These are phyloP conservation scores for Wickerhamomyces rabaulensis DNA, from an alignment of 805 yeast species.

Conservation along the genomic window DNA sequence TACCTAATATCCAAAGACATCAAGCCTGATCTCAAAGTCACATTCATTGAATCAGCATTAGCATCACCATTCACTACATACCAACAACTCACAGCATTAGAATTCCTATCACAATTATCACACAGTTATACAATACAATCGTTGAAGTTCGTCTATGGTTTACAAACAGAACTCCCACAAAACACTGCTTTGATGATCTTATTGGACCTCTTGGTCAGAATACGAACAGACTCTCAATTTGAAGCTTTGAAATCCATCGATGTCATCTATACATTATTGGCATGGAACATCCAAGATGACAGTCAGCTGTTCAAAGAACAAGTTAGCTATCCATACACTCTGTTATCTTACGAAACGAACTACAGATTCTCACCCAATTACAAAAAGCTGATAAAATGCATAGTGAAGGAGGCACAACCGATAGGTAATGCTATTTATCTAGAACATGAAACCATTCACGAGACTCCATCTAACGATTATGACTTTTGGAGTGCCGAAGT, in stretches of 20 bases:
- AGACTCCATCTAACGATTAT: conserved; percentile 3
- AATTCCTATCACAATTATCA: conserved; percentile 3
- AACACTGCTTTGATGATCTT: conserved; percentile 4
- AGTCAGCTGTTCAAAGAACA: conserved; percentile 1
- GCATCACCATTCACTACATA: conserved; percentile 10
- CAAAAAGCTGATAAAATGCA: conserved; percentile 7
- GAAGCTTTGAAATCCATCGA: not conserved
- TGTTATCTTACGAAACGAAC: conserved; percentile 12
- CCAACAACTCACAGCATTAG: not conserved
- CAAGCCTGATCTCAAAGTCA: not conserved
- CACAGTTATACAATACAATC: conserved; percentile 1
- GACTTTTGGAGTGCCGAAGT: conserved; percentile 20
- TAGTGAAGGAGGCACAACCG: not conserved
- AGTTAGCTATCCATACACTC: conserved; percentile 5
- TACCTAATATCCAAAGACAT: not conserved
- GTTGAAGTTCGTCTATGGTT: conserved; percentile 16
- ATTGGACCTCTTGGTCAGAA: not conserved
- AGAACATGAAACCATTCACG: not conserved
- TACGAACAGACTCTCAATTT: not conserved
- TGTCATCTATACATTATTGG: conserved; percentile 13
- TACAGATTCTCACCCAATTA: conserved; percentile 13
- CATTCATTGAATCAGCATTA: conserved; percentile 13
- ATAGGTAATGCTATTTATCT: not conserved
- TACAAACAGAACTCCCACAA: conserved; percentile 15
- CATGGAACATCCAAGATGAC: conserved; percentile 20